Percentiles rank a stretch among this genome's conserved stretches.
These are phyloP conservation scores for Vanrija humicola DNA, from an alignment of 1,284 basidiomycete genomes.

Conservation along the genomic window DNA sequence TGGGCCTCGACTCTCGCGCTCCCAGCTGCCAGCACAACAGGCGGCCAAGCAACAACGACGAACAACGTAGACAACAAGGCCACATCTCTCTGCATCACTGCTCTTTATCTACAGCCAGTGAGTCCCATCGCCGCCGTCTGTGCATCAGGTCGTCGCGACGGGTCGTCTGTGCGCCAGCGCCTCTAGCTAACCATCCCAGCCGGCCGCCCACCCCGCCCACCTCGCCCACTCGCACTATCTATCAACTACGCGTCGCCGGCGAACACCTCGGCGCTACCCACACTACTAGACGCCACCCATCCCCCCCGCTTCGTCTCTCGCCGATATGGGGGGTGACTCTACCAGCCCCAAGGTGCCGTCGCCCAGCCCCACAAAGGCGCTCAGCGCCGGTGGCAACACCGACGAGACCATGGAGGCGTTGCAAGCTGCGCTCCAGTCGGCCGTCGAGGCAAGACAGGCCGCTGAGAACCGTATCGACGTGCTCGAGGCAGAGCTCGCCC, in stretches of 20 bases:
- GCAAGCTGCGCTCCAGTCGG: constrained; percentile 1
- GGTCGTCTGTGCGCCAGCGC: background rate
- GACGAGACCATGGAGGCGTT: background rate
- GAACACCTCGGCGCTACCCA: too few relatives aligned
- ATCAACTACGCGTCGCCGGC: background rate
- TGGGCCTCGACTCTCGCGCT: too few relatives aligned
- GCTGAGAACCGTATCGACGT: constrained; percentile 11
- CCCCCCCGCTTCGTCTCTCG: background rate
- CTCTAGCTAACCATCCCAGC: background rate
- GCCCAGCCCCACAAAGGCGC: background rate
- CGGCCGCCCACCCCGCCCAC: background rate
- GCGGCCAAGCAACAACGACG: background rate
- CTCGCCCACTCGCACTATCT: background rate
- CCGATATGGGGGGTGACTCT: too few relatives aligned
- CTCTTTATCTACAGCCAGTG: background rate
- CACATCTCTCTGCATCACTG: too few relatives aligned
- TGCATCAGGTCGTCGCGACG: background rate
- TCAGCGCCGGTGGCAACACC: background rate
- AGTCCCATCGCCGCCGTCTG: too few relatives aligned
- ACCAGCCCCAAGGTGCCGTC: too few relatives aligned
- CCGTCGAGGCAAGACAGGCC: background rate
- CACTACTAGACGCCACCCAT: background rate
- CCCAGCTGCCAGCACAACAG: background rate
- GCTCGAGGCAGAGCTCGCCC: constrained; percentile 35
- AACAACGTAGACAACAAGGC: too few relatives aligned